Base-by-base conservation (phyloP, 2,329 filamentous ascomycete genomes). In the Cladosporium colombiae region DNA sequence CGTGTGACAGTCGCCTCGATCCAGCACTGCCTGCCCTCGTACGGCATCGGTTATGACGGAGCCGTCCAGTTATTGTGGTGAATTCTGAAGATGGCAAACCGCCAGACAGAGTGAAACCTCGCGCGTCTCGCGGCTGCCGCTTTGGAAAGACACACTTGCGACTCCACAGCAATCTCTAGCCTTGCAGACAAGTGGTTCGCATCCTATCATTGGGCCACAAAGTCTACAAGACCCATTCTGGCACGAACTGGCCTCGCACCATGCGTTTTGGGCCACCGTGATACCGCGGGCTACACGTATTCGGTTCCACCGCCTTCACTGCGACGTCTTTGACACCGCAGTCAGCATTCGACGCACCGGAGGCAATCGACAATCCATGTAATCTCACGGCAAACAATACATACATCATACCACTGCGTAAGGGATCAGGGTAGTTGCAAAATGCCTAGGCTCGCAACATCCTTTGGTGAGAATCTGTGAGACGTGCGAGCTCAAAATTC, bases 121-220 rank as follows among this genome's bases (percentile, higher is more conserved):
- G 60, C 46, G 60, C 49, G 60, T 23, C 31, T 53, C 31, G 60
- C 60, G 60, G 57, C 37, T 60, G 57, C 40, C n/a, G 40, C n/a
- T 46, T 46, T 31, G 16, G n/a, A 55, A 40, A 40, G 33, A 21
- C 55, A 10, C 55, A 57, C 27, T 55, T 33, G 27, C 52, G 55
- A 57, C 55, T 57, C 55, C 55, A 57, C 55, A 57, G 33, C 55
- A 16, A 35, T 57, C 55, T 57, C 40, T 57, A 57, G 55, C 21
- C 55, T 40, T 40, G 55, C 31, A 40, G 33, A 57, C 55, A 21
- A 3, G 4, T 7, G 29, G 52, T 55, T 55, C 52, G 27, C 52
- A 33, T n/a, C 13, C 18, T 55, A 55, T 55, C 52, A 55, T 55
- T 33, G 52, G 52, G 31, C 52, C 4, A 14, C 18, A 55, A 55